These are phyloP conservation scores for Ceratocystis alfenasii DNA, from an alignment of 2,329 filamentous ascomycete genomes.

Conservation along the genomic window DNA sequence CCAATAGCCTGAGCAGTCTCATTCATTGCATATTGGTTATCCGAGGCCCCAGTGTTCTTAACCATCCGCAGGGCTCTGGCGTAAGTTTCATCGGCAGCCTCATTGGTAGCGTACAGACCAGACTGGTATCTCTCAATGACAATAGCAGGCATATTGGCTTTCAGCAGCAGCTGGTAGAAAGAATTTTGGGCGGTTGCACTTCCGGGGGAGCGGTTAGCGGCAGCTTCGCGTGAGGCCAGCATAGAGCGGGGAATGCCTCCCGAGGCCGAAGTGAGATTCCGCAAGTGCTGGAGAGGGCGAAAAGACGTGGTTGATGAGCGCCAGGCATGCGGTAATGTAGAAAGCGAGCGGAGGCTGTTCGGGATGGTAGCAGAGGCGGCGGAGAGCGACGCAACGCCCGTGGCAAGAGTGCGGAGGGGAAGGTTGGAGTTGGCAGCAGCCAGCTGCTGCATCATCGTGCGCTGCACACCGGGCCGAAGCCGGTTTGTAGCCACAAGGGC, in stretches of 20 bases:
- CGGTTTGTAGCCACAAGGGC: constrained; percentile 20
- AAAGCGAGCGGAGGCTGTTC: constrained; percentile 25
- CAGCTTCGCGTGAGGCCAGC: constrained; percentile 76
- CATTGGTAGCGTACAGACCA: constrained; percentile 70
- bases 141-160: constrained; percentile 87
- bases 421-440: constrained; percentile 16
- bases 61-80: constrained; percentile 29
- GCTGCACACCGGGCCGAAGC: constrained; percentile 18
- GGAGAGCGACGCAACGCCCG: constrained; percentile 12
- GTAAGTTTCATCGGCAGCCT: constrained; percentile 67
- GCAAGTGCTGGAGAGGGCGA: constrained; percentile 11
- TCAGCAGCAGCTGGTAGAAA: constrained; percentile 83
- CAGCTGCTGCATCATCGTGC: constrained; percentile 20
- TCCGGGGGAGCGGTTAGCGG: constrained; percentile 80
- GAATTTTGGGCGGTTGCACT: constrained; percentile 83
- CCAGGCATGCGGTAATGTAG: constrained; percentile 11
- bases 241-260: constrained; percentile 48
- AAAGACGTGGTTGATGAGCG: constrained; percentile 6
- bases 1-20: constrained; percentile 60
- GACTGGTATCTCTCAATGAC: constrained; percentile 82
- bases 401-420: constrained; percentile 14
- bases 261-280: constrained; percentile 27
- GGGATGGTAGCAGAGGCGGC: constrained; percentile 22
- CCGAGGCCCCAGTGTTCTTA: constrained; percentile 18
- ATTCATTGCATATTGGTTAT: constrained; percentile 28